A percentile compares a stretch with the other conserved stretches of the same genome.
Evolutionary conservation across 1,284 basidiomycete species (phyloP).

Genomic region (Trametes polyzona): DNA sequence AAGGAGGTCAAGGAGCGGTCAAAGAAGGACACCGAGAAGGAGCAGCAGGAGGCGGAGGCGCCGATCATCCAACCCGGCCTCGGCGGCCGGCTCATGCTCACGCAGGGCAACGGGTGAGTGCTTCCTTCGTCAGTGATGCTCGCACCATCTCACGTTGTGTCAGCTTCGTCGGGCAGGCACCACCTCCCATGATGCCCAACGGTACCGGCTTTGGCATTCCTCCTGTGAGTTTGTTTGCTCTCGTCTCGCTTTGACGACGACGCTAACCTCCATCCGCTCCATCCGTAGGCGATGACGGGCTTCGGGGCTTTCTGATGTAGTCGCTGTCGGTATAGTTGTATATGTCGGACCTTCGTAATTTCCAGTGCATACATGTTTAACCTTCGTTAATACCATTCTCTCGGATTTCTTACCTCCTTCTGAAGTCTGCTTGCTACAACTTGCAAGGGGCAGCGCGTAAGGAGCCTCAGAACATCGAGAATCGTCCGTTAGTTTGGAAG

Average conservation of each 20-base stretch:
- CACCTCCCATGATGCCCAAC: slow-evolving; percentile 42
- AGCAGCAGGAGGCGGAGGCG: slow-evolving; percentile 80
- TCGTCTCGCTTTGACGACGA: background rate
- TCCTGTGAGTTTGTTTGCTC: slow-evolving; percentile 41
- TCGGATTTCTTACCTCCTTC: background rate
- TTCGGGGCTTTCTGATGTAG: slow-evolving; percentile 38
- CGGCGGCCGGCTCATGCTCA: slow-evolving; percentile 66
- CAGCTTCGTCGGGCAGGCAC: slow-evolving; percentile 47
- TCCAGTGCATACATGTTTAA: slow-evolving; percentile 27
- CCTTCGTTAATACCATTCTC: slow-evolving; percentile 24
- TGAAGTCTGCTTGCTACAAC: background rate
- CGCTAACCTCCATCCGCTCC: background rate
- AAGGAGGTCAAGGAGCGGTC: slow-evolving; percentile 83
- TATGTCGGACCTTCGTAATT: slow-evolving; percentile 28
- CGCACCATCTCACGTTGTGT: background rate
- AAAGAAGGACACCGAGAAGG: slow-evolving; percentile 85
- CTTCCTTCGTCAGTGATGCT: background rate
- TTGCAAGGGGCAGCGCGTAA: too few relatives aligned
- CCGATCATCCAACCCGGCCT: slow-evolving; percentile 83
- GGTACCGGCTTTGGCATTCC: slow-evolving; percentile 41
- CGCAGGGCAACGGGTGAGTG: slow-evolving; percentile 65
- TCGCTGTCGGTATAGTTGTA: slow-evolving; percentile 24
- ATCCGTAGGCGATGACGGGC: slow-evolving; percentile 40
- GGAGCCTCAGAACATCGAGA: too few relatives aligned
- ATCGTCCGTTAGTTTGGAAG: too few relatives aligned